Base-by-base conservation (phyloP, 352 stramenopile species). In the Thalassiosira livingstoniorum region DNA sequence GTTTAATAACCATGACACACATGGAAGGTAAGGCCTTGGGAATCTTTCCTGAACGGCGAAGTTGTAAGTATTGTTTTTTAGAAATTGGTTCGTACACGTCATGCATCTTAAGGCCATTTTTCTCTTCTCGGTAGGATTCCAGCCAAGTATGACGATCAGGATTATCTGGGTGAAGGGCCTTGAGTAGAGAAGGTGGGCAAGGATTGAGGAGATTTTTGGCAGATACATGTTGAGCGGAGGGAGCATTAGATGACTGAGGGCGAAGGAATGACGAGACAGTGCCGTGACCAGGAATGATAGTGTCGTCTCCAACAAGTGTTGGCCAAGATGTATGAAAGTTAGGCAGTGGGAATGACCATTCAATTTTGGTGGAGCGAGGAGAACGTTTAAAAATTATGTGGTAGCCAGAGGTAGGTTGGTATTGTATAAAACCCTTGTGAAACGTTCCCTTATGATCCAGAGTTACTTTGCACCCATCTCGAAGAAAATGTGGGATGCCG, bases 1-100 rank as follows among this genome's bases (percentile, higher is more conserved):
- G 43, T 71, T 89, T 89, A 10, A 83, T 42, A 15, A 78, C 60
- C 15, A 85, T 61, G 5, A 87, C 45, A 51, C 75, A 86, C 83
- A 89, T 87, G 2, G 79, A 74, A 21, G 63, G 62, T 39, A 70
- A 37, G 4, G 37, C 62, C 4, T 70, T 70, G 45, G 43, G 58
- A 27, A 76, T 57, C 1, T 29, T 1, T 15, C 58, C 60, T n/a
- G 27, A 54, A 4, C 57, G 18, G 7, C 54, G 27, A 31, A 79
- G 32, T 1, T 34, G 21, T 7, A 76, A 5, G 25, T 76, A 82
- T 27, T 34, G 0, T 5, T 76, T 69, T 29, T 74, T 78, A 23
- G 35, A 63, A 23, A 83, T 83, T 13, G 21, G n/a, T 47, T 78
- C 75, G 47, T 39, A 83, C 0, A 83, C 60, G 31, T 78, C 18